Evolutionary conservation across 1,284 basidiomycete genomes (phyloP), one percentile per base, ranked within the genome.

Genomic region (Cryptococcus deneoformans): DNA sequence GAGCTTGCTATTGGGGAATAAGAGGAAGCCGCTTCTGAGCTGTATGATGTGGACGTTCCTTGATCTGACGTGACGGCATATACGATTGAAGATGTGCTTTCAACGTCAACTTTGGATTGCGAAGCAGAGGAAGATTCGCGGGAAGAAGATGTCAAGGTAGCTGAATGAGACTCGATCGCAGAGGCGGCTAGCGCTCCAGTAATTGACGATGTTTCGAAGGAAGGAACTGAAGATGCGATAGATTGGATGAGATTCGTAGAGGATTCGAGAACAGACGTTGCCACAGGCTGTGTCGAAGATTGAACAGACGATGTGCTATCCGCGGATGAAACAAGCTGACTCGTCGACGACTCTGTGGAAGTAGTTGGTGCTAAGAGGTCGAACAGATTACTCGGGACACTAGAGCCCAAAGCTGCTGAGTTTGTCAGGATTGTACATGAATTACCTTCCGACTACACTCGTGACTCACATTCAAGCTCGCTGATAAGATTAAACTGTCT

Each of bases 381-480:
- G 29, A 29, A 29, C 29, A 29, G 29, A 29, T 5, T 29, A 29
- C 5, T 29, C 29, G 29, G 29, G 29, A 29, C 29, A 29, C 5
- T 29, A 5, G 29, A 29, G 29, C 29, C 29, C 29, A 29, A 29
- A 29, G 29, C 29, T 29, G 29, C 29, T 5, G 12, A 37, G 5
- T 4, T 40, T 24, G 16, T 42, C 11, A 36, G 37, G 29, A 5
- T 29, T 29, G 29, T 29, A 29, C 8, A 11, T 40, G 24, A 38
- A 52, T 14, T 11, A 55, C 12, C 36, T 12, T 40, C 45, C 44
- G 29, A 35, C 37, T 14, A n/a, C 34, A 35, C 38, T 40, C 3
- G 10, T 11, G 7, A 57, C 54, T 58, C 53, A 61, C 53, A 47
- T 36, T 34, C 60, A 8, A 58, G 29, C 46, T 55, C 56, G 36